Percentiles rank a stretch among this genome's conserved stretches.
Conservation (phyloP, 306 rosid species). For the Glycyrrhiza uralensis region DNA sequence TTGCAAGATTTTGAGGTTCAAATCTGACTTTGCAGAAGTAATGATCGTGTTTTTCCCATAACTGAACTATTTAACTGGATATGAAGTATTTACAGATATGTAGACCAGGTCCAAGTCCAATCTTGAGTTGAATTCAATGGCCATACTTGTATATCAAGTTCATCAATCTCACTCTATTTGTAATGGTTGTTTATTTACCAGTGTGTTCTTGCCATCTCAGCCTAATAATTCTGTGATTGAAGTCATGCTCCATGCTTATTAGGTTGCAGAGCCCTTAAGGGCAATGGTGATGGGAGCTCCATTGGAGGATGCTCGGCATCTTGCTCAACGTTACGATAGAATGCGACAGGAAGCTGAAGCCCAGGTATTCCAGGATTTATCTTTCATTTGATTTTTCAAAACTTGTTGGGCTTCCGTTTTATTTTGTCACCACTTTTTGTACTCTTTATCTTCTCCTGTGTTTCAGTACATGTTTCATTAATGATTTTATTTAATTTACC, state of each 20-base stretch:
- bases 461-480: slow-evolving; percentile 6
- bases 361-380: slow-evolving; percentile 56
- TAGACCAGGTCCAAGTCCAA: neutral
- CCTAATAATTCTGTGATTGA: slow-evolving; percentile 15
- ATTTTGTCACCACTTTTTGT: neutral
- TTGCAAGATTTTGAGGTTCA: slow-evolving; percentile 8
- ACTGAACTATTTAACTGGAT: neutral
- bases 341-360: slow-evolving; percentile 93
- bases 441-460: neutral
- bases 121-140: neutral
- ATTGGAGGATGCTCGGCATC: slow-evolving; percentile 92
- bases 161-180: neutral
- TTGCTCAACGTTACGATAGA: slow-evolving; percentile 89
- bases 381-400: slow-evolving; percentile 9
- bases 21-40: slow-evolving; percentile 2
- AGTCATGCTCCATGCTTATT: slow-evolving; percentile 29
- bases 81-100: slow-evolving; percentile 8
- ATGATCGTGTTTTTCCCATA: neutral
- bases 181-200: slow-evolving; percentile 3
- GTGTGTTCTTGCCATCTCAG: neutral
- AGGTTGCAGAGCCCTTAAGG: slow-evolving; percentile 93
- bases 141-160: neutral
- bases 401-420: slow-evolving; percentile 3
- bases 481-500: slow-evolving; percentile 17
- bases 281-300: slow-evolving; percentile 96